Evolutionary conservation across 2,329 filamentous ascomycete species (phyloP), one percentile per base, ranked within the genome.

Genomic region (Aspergillus awamori): DNA sequence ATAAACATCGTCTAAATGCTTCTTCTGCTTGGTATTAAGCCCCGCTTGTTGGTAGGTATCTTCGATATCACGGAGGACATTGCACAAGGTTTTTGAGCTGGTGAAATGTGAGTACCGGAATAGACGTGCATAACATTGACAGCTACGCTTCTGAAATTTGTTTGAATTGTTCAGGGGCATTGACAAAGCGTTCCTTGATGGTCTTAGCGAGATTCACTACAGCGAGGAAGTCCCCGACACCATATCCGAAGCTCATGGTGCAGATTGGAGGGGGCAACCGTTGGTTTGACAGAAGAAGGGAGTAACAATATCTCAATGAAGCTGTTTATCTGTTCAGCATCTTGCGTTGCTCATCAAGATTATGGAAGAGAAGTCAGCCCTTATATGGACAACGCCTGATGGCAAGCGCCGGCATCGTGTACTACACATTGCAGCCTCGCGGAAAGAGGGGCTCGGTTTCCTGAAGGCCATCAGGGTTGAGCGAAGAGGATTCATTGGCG

Each of bases 211-310:
- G 65, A 24, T 72, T 60, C 20, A 74, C 59, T 24, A 73, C 66
- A 2, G 72, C 63, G 17, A 76, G 53, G 24, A 76, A 69, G 53
- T 77, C 76, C 5, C 73, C 74, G 13, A 73, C 64, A 7, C 74
- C 65, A 62, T 73, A 75, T 8, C 74, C 74, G 56, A 78, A 76
- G 51, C 70, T 73, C 75, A 74, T 76, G 11, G 4, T 22, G 43
- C 22, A 22, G 43, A 0, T 47, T 22, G 43, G 22, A 13, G 43
- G 43, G 43, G 2, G 43, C 20, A 47, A 8, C 20, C 22, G 10
- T 6, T 11, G 0, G 1, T 47, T 22, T 24, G 11, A 13, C 39
- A 43, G 39, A 8, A n/a, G 39, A 43, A 30, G 28, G 30, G 33
- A 15, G 11, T 20, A 5, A 17, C 17, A 43, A n/a, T 20, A 13